Base-by-base conservation (phyloP, 306 rosid species). In the Cajanus cajan region DNA sequence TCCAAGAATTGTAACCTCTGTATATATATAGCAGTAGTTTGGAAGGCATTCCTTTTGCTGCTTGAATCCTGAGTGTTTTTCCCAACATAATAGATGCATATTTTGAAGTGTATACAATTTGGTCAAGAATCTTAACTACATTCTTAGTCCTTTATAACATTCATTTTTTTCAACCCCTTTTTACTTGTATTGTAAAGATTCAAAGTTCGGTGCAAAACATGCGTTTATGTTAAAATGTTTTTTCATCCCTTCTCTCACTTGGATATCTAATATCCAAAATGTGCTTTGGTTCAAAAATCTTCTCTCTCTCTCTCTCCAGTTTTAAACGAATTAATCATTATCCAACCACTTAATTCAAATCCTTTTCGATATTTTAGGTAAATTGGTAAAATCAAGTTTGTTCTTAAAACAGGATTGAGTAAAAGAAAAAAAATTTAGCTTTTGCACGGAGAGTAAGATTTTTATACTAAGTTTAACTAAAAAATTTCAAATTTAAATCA, bases 11-110 rank as follows among this genome's bases (percentile, higher is more conserved):
- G 92, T 87, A 89, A 88, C 90, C 45, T 78, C 82, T 96, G 97
- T 96, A 88, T 71, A 93, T 91, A 90, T 78, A 89, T 83, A 83
- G 88, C 71, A 58, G 84, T 84, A 80, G 87, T 85, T 88, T 82
- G 84, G 85, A 87, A 88, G 88, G 66, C 83, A 82, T 91, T 87
- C 86, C 78, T 82, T 91, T 86, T 86, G 69, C 82, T 66, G 84
- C 86, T 81, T 83, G 89, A 82, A 54, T 80, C 79, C 48, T 12
- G 71, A 62, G 80, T 77, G 50, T 70, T 68, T 50, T 59, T 15
- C 14, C 48, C 19, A 10, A 33, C 44, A 64, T 65, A 64, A 12
- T 52, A 22, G 66, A 65, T 79, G 70, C 80, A 45, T 65, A 55
- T 59, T 57, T 66, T 48, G 16, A 37, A 36, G 73, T 44, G 51